Percentiles rank a stretch among this genome's conserved stretches.
These are phyloP conservation scores for Hypoxylon sp. DNA, from an alignment of 2,329 filamentous ascomycete species.

Conservation along the genomic window DNA sequence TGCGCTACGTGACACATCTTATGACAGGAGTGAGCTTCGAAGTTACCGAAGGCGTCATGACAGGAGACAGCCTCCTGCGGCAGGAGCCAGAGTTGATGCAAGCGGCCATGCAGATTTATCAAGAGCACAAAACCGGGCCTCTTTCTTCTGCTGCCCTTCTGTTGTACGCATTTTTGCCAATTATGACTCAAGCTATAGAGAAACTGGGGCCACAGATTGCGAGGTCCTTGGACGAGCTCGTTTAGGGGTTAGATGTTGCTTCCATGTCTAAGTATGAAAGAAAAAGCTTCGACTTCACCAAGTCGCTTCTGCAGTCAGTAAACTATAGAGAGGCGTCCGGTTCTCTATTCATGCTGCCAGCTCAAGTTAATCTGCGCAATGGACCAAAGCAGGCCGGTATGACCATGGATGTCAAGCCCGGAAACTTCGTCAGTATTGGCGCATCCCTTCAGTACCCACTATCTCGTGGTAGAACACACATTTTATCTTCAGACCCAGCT, in stretches of 20 bases:
- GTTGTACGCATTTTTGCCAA: slow-evolving; percentile 11
- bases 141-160: slow-evolving; percentile 23
- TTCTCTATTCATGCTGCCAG: neutral
- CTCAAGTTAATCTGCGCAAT: neutral
- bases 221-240: neutral
- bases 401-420: slow-evolving; percentile 15
- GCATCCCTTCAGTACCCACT: slow-evolving; percentile 57
- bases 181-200: neutral
- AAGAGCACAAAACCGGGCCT: slow-evolving; percentile 32
- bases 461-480: slow-evolving; percentile 60
- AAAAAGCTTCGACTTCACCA: neutral
- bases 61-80: slow-evolving; percentile 33
- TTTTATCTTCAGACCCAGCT: slow-evolving; percentile 55
- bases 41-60: slow-evolving; percentile 36
- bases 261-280: slow-evolving; percentile 1
- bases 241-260: neutral
- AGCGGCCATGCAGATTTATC: slow-evolving; percentile 30
- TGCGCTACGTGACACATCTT: no score
- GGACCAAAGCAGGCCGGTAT: slow-evolving; percentile 4
- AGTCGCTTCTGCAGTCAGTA: neutral
- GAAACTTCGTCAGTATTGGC: slow-evolving; percentile 51
- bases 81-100: slow-evolving; percentile 27
- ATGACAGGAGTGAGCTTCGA: slow-evolving; percentile 51
- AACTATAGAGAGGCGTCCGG: neutral
- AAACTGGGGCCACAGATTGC: neutral